These are phyloP conservation scores for Globisporangium rhizosaccharum DNA, from an alignment of 352 stramenopile genomes.

Conservation along the genomic window DNA sequence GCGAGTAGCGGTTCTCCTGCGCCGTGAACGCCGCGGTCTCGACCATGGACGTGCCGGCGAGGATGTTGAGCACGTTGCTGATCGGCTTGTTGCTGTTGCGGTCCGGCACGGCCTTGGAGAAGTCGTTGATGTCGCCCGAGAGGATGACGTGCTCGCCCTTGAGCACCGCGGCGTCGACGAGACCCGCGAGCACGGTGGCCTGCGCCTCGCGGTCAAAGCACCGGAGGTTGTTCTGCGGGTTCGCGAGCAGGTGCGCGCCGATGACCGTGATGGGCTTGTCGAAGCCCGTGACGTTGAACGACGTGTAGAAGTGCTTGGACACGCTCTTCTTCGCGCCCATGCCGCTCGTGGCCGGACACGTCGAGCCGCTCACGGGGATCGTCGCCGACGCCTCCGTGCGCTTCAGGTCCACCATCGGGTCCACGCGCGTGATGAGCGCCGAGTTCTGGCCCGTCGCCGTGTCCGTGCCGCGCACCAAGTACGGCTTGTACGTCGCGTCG, in stretches of 20 bases:
- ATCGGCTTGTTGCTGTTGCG: slow-evolving; percentile 49
- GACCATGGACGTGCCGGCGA: slow-evolving; percentile 36
- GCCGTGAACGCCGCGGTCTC: slow-evolving; percentile 34
- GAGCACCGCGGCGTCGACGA: slow-evolving; percentile 32
- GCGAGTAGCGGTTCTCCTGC: slow-evolving; percentile 40
- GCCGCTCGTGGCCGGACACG: slow-evolving; percentile 19
- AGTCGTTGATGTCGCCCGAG: slow-evolving; percentile 72
- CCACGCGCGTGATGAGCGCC: too few relatives aligned
- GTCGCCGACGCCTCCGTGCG: too few relatives aligned
- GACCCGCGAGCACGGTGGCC: slow-evolving; percentile 40
- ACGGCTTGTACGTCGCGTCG: too few relatives aligned
- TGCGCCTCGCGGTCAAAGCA: slow-evolving; percentile 63
- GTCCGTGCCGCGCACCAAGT: too few relatives aligned
- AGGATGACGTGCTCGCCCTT: slow-evolving; percentile 55
- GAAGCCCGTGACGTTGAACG: slow-evolving; percentile 58
- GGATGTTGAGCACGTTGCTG: slow-evolving; percentile 18
- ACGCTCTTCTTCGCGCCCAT: slow-evolving; percentile 28
- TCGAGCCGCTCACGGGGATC: too few relatives aligned
- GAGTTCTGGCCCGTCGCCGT: too few relatives aligned
- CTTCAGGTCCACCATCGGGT: too few relatives aligned
- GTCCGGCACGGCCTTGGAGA: slow-evolving; percentile 41
- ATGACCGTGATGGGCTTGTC: slow-evolving; percentile 63
- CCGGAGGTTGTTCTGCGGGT: slow-evolving; percentile 44
- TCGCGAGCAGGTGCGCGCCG: slow-evolving; percentile 56
- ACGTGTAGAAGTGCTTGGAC: slow-evolving; percentile 70